These are phyloP conservation scores for Tubosaeta brunneosetosa DNA, from an alignment of 768 basidiomycete species.

Conservation along the genomic window DNA sequence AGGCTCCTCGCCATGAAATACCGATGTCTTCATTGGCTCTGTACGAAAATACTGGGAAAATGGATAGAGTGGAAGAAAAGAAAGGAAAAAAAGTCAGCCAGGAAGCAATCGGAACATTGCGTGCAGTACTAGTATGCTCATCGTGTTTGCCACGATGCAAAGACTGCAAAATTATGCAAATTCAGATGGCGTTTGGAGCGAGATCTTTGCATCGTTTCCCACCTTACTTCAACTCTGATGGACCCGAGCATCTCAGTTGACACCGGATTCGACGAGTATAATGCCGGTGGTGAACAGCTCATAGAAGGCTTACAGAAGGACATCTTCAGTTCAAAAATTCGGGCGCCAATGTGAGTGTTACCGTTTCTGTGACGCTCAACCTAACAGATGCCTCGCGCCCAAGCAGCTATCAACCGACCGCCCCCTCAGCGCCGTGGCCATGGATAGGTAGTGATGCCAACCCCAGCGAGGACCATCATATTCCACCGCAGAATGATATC, in stretches of 20 bases:
- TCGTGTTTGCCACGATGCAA: too few species aligned
- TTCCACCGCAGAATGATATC: constrained; percentile 14
- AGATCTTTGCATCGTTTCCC: not conserved
- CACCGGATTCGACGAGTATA: too few species aligned
- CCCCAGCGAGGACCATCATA: constrained; percentile 12
- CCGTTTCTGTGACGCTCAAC: not conserved
- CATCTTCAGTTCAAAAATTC: constrained; percentile 17
- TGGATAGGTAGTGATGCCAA: constrained; percentile 36
- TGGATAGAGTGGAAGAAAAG: too few species aligned
- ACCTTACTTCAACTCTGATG: constrained; percentile 15
- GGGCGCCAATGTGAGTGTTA: constrained; percentile 24
- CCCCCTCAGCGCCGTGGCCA: constrained; percentile 41
- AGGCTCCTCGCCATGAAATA: too few species aligned
- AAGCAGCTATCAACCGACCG: constrained; percentile 35
- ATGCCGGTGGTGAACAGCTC: constrained; percentile 4
- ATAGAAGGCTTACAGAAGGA: constrained; percentile 10
- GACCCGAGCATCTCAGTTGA: too few species aligned
- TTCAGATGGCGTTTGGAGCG: too few species aligned
- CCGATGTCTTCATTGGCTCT: too few species aligned
- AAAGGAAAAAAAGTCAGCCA: too few species aligned
- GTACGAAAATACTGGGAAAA: too few species aligned
- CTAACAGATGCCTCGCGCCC: not conserved
- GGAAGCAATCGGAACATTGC: too few species aligned
- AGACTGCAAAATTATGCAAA: too few species aligned
- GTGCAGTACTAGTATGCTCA: too few species aligned